Evolutionary conservation across 2,329 filamentous ascomycete genomes (phyloP).

Genomic region (Aspergillus sp.): DNA sequence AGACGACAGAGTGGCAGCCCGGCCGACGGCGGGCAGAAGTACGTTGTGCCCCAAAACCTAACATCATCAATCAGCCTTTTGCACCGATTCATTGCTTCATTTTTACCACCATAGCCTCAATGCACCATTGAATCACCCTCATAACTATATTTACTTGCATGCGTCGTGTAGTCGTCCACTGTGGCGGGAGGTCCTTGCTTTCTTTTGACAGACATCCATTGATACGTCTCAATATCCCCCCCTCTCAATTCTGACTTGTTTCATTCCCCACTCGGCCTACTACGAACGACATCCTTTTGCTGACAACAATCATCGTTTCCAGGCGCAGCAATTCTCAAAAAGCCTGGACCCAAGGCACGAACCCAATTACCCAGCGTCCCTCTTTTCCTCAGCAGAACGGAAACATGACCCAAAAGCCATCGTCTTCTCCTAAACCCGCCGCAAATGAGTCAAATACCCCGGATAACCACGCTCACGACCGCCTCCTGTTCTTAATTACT

Average conservation of each 20-base stretch:
- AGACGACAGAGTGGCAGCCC: conserved; percentile 59
- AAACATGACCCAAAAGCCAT: conserved; percentile 45
- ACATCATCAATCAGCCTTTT: conserved; percentile 2
- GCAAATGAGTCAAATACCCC: conserved; percentile 53
- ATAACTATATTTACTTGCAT: not conserved
- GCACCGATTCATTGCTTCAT: conserved; percentile 15
- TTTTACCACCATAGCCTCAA: not conserved
- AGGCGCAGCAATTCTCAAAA: conserved; percentile 57
- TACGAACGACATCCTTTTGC: not conserved
- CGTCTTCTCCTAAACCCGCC: conserved; percentile 37
- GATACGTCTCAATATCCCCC: not conserved
- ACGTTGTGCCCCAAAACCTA: conserved; percentile 32
- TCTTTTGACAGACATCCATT: not conserved
- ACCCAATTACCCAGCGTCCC: conserved; percentile 60
- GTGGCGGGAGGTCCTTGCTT: not conserved
- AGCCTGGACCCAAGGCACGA: conserved; percentile 62
- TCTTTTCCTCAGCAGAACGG: conserved; percentile 56
- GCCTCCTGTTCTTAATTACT: conserved; percentile 59
- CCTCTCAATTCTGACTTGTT: not conserved
- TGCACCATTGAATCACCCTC: not conserved
- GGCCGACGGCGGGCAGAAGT: conserved; percentile 56
- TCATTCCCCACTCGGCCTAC: not conserved
- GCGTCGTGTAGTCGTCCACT: not conserved
- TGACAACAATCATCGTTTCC: conserved; percentile 14
- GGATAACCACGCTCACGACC: conserved; percentile 61